Conservation (phyloP, 768 basidiomycete genomes). For the Pisolithus sp. region DNA sequence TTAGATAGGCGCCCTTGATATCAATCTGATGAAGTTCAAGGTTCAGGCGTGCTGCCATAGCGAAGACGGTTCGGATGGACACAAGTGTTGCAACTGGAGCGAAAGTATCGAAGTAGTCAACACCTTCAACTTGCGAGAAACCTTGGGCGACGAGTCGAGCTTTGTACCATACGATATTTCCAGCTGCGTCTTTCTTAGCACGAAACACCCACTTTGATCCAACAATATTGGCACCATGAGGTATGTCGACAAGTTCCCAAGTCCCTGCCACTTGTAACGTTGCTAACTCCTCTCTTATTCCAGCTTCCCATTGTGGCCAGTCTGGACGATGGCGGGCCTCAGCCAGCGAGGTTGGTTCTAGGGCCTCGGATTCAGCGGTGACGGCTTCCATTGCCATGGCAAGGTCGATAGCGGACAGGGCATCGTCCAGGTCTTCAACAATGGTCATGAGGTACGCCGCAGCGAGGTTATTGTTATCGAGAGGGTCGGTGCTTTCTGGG, state of each 20-base stretch:
- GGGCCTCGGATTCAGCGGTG: not conserved
- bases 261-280: conserved; percentile 1
- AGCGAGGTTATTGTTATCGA: no score
- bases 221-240: not conserved
- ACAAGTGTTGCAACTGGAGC: not conserved
- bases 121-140: conserved; percentile 31
- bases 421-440: no score
- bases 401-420: no score
- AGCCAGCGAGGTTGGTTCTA: not conserved
- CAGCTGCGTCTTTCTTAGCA: not conserved
- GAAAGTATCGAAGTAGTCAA: conserved; percentile 15
- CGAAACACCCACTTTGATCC: not conserved
- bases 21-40: no score
- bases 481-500: no score
- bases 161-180: conserved; percentile 20
- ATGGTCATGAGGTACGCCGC: no score
- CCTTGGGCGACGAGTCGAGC: conserved; percentile 38
- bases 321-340: not conserved
- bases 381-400: no score
- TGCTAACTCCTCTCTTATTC: conserved; percentile 5
- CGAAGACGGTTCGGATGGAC: not conserved
- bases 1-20: no score
- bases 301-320: conserved; percentile 1
- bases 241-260: conserved; percentile 6
- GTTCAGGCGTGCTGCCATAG: conserved; percentile 18